Evolutionary conservation across 371 early-diverging fungal genomes (phyloP), one percentile per base, ranked within the genome.

Genomic region (Lichtheimia hyalospora): DNA sequence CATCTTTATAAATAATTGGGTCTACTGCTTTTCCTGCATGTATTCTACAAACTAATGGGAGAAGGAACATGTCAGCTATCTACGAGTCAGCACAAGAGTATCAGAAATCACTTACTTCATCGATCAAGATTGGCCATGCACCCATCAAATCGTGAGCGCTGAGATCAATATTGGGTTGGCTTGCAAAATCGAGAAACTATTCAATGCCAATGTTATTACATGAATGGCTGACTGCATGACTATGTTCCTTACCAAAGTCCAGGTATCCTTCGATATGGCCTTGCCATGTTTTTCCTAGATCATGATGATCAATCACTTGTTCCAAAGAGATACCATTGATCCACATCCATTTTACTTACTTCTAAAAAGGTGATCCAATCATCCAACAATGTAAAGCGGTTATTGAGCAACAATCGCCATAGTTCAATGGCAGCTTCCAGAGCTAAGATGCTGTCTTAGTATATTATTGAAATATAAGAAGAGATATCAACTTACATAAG

Each of bases 121-220:
- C 93, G 66, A 91, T 89, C 46, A 91, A 70, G 24, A 88, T 83
- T 12, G 93, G 93, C 93, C 93, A 93, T 49, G 93, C 92, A 23
- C 90, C 90, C 67, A 91, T 90, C 5, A 82, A 74, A 61, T 92
- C 93, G 68, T 92, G 87, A 42, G 81, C 82, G 10, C 73, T 66
- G 57, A 92, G 71, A 60, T 89, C 81, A 40, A 80, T 61, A 56
- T 85, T 70, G 41, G 78, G 75, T 58, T 88, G 87, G 50, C 68
- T 77, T 20, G 81, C 81, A 74, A 94, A 94, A 59, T 94, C 93
- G 58, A 87, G 73, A 42, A 94, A 83, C 91, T 92, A 77, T 34
- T 10, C 3, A 40, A 23, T 27, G 10, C 13, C 13, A 25, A 40
- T n/a, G n/a, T 6, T 40, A 34, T 1, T 8, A 34, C 6, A 27